Base-by-base conservation (phyloP, 371 early-diverging fungal genomes). In the Mortierella polycephala region DNA sequence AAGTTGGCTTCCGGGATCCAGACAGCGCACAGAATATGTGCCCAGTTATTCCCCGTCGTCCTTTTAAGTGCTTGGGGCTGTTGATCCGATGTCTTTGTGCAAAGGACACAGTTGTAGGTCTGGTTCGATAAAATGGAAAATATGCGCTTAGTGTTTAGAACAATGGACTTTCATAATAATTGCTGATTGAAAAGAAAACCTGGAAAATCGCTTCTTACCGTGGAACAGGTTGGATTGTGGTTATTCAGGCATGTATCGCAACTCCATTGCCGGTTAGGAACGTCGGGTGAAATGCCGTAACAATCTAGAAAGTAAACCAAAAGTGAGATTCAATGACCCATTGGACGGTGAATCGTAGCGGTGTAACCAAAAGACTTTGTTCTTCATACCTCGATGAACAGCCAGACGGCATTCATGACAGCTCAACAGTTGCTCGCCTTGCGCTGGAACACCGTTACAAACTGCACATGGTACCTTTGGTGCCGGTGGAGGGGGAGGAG, bases 1-100 rank as follows among this genome's bases (percentile, higher is more conserved):
- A 94, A 87, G 16, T 83, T 82, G 61, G 88, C 84, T 60, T 95
- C 97, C 2, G 94, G 93, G 39, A 96, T 90, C 81, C 93, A 94
- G 14, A 92, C 79, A 0, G 97, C 94, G 67, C 99, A 99, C 14
- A 93, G 80, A 1, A 98, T 85, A 79, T 99, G 99, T 0, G 90
- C 96, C 99, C 99, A 99, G 60, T 89, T 87, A 74, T 93, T 93
- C 8, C 89, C 91, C 21, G 87, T 88, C 2, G 99, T 98, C 57
- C 88, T 89, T 82, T 98, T 98, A 75, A 97, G 88, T 7, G 98
- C 91, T 45, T 86, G 83, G 0, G 75, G 81, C 12, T 57, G 39
- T 10, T 81, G 63, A 7, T 67, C 82, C 3, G 69, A 62, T 12
- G 75, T 62, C n/a, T 82, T 72, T 51, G 79, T 71, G 62, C 93